These are phyloP conservation scores for Neurospora tetraspora DNA, from an alignment of 495 filamentous ascomycete species.

Conservation along the genomic window DNA sequence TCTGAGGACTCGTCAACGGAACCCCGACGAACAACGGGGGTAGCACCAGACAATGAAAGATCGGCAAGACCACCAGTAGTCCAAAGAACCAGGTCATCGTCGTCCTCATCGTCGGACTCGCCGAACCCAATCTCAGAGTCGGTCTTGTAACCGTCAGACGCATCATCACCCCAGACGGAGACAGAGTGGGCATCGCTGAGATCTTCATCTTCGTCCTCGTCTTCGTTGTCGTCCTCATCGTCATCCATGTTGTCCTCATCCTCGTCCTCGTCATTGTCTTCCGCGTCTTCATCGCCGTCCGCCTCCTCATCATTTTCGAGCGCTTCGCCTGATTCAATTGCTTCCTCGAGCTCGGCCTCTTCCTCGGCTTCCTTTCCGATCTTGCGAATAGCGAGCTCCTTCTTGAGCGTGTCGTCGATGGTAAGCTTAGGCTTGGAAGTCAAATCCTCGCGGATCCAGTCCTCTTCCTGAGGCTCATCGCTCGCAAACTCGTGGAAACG, in stretches of 20 bases:
- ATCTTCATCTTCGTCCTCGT: slow-evolving; percentile 29
- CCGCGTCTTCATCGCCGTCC: slow-evolving; percentile 30
- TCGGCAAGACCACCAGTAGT: slow-evolving; percentile 42
- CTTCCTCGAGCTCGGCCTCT: slow-evolving; percentile 66
- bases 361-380: slow-evolving; percentile 86
- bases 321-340: slow-evolving; percentile 50
- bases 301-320: slow-evolving; percentile 44
- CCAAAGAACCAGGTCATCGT: slow-evolving; percentile 77
- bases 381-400: slow-evolving; percentile 80
- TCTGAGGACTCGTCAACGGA: slow-evolving; percentile 33
- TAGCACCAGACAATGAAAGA: slow-evolving; percentile 26
- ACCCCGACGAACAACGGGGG: slow-evolving; percentile 27
- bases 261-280: slow-evolving; percentile 43
- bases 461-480: slow-evolving; percentile 67
- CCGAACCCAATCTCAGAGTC: slow-evolving; percentile 94
- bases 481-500: slow-evolving; percentile 93
- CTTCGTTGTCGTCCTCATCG: slow-evolving; percentile 39
- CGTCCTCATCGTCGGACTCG: slow-evolving; percentile 77
- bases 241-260: slow-evolving; percentile 38
- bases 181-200: slow-evolving; percentile 37
- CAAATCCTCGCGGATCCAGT: slow-evolving; percentile 66
- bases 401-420: slow-evolving; percentile 78
- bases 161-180: slow-evolving; percentile 57
- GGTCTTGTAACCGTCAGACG: slow-evolving; percentile 77
- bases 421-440: slow-evolving; percentile 59